Evolutionary conservation across 495 filamentous ascomycete species (phyloP).

Genomic region (Penicillium verhagenii): DNA sequence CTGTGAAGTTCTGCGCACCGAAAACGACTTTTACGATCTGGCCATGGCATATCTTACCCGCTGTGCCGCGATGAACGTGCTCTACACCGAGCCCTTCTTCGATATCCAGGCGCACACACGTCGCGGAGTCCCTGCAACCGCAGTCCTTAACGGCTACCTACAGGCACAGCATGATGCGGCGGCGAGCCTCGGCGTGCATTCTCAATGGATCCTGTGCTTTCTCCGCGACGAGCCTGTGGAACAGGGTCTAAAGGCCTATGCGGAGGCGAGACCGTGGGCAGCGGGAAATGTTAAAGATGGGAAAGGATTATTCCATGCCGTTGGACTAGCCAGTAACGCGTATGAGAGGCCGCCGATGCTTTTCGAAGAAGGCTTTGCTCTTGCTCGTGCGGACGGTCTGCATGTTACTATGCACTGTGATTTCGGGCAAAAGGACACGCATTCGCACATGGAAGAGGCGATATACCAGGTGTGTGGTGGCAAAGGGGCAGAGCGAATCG

Average conservation of each 20-base stretch:
- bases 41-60: constrained; percentile 37
- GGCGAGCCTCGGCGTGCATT: constrained; percentile 25
- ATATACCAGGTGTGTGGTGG: constrained; percentile 31
- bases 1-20: constrained; percentile 36
- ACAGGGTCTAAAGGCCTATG: constrained; percentile 25
- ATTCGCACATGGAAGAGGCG: constrained; percentile 35
- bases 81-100: constrained; percentile 45
- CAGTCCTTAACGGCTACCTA: constrained; percentile 36
- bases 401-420: constrained; percentile 46
- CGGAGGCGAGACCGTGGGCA: constrained; percentile 29
- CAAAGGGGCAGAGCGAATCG: constrained; percentile 35
- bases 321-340: constrained; percentile 45
- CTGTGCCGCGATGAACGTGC: constrained; percentile 36
- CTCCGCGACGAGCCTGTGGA: constrained; percentile 34
- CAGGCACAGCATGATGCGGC: constrained; percentile 33
- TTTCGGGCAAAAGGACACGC: constrained; percentile 40
- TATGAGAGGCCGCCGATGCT: constrained; percentile 37
- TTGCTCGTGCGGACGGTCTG: constrained; percentile 36
- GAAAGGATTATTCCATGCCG: constrained; percentile 37
- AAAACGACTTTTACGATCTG: constrained; percentile 43
- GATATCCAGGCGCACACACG: constrained; percentile 44
- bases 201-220: constrained; percentile 42
- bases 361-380: constrained; percentile 35
- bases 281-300: constrained; percentile 22
- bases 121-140: constrained; percentile 29